Base-by-base conservation (phyloP, 2,329 filamentous ascomycete species). In the Aspergillus awamori region DNA sequence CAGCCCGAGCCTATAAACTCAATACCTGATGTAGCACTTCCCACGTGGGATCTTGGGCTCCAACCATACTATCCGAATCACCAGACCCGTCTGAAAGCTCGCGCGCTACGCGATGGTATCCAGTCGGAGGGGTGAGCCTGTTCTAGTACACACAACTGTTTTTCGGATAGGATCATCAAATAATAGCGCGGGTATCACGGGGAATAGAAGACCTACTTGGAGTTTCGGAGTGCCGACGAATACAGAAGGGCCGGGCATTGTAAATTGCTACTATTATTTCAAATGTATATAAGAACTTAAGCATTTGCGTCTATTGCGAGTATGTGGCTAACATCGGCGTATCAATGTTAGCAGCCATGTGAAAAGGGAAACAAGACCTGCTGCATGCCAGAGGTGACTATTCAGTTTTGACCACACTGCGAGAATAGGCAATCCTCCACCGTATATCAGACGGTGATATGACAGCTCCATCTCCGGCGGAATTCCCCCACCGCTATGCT, bases 21-120 rank as follows among this genome's bases (percentile, higher is more conserved):
- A 53, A n/a, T 30, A 22, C 30, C 49, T 10, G 57, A 53, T 24
- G 15, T 48, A 13, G 36, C n/a, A 8, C 41, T 15, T 10, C 38
- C 58, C 6, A 63, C 56, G 8, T 70, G 69, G 69, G 51, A 61
- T 43, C 54, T 70, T 8, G 69, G 69, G 1, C 54, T 52, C 33
- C 67, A 70, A 43, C 65, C 48, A 5, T 68, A 67, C 48, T 69
- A 65, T 45, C 66, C 68, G 3, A 48, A 45, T 8, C 39, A 39
- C 17, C 51, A 63, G 11, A 22, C 48, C 4, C 58, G 58, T 6
- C 60, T 56, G 26, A 43, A 54, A 47, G 64, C 57, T 24, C 8
- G 13, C 4, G 13, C 5, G 13, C 20, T 15, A 45, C 41, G 41
- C n/a, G 22, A 24, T 15, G 8, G 20, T 5, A 13, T 22, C n/a